Percentiles rank a stretch among this genome's conserved stretches.
These are phyloP conservation scores for Penicillium chermesinum DNA, from an alignment of 495 filamentous ascomycete genomes.

Conservation along the genomic window DNA sequence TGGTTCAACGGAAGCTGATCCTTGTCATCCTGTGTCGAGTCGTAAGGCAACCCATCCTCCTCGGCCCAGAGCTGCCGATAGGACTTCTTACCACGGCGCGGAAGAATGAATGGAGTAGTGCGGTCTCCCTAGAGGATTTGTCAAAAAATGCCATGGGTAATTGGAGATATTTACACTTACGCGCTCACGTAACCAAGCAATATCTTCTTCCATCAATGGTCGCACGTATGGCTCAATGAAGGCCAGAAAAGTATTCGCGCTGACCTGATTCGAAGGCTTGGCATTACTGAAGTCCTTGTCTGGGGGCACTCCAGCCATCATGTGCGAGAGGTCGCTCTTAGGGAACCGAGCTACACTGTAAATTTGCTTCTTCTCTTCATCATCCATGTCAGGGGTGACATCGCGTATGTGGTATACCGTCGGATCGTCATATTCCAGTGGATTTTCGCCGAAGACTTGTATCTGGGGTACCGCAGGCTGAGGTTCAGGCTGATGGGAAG, in stretches of 20 bases:
- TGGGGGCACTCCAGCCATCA: constrained; percentile 82
- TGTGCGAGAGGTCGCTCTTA: constrained; percentile 66
- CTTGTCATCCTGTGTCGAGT: constrained; percentile 50
- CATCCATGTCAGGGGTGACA: constrained; percentile 63
- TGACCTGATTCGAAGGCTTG: constrained; percentile 91
- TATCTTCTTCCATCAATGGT: constrained; percentile 86
- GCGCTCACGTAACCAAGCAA: constrained; percentile 85
- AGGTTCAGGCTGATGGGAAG: constrained; percentile 72
- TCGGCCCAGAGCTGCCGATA: constrained; percentile 91
- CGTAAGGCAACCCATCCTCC: constrained; percentile 76
- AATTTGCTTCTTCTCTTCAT: constrained; percentile 77
- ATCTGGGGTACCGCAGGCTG: constrained; percentile 66
- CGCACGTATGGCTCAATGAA: constrained; percentile 91
- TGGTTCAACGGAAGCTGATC: constrained; percentile 73
- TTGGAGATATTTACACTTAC: constrained; percentile 26
- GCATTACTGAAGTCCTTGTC: constrained; percentile 93
- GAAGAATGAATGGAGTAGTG: constrained; percentile 74
- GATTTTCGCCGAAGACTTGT: constrained; percentile 86
- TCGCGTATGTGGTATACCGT: constrained; percentile 90
- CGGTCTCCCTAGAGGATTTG: constrained; percentile 67
- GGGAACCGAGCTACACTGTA: constrained; percentile 85
- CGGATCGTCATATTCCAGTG: constrained; percentile 85
- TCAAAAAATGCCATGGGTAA: background rate
- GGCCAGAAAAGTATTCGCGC: constrained; percentile 77
- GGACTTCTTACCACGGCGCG: constrained; percentile 73